These are phyloP conservation scores for Rhodotorula sp. DNA, from an alignment of 1,284 basidiomycete genomes.

Conservation along the genomic window DNA sequence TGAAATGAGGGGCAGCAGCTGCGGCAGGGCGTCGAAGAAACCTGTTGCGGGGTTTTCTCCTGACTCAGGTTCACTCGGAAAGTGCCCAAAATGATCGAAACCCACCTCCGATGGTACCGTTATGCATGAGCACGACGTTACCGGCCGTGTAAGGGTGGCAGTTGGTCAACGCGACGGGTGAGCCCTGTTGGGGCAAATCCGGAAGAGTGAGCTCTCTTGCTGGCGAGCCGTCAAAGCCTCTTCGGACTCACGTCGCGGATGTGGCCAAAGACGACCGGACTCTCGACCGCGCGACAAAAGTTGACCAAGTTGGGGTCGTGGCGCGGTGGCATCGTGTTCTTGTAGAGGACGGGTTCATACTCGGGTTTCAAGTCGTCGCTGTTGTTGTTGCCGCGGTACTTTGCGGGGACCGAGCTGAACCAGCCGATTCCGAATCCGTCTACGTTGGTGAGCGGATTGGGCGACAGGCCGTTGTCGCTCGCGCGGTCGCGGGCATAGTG, in stretches of 20 bases:
- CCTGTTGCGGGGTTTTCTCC: neutral
- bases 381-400: neutral
- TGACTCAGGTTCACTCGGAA: too few relatives aligned
- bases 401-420: neutral
- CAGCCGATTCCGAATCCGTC: conserved; percentile 25
- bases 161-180: neutral
- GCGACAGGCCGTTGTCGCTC: neutral
- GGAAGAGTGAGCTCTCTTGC: too few relatives aligned
- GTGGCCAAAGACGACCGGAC: conserved; percentile 20
- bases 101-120: conserved; percentile 12
- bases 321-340: neutral
- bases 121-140: conserved; percentile 15
- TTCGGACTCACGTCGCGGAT: conserved; percentile 9
- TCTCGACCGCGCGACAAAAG: conserved; percentile 2
- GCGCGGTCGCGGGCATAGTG: neutral
- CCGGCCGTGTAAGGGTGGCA: conserved; percentile 21
- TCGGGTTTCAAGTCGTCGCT: neutral
- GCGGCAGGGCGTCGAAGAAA: conserved; percentile 2
- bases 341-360: conserved; percentile 11
- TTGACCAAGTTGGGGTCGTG: conserved; percentile 12
- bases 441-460: conserved; percentile 18
- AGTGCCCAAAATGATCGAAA: neutral
- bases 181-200: neutral
- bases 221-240: neutral
- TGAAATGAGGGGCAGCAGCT: neutral